Evolutionary conservation across 768 basidiomycete genomes (phyloP).

Genomic region (Boletus rubroflammeus): DNA sequence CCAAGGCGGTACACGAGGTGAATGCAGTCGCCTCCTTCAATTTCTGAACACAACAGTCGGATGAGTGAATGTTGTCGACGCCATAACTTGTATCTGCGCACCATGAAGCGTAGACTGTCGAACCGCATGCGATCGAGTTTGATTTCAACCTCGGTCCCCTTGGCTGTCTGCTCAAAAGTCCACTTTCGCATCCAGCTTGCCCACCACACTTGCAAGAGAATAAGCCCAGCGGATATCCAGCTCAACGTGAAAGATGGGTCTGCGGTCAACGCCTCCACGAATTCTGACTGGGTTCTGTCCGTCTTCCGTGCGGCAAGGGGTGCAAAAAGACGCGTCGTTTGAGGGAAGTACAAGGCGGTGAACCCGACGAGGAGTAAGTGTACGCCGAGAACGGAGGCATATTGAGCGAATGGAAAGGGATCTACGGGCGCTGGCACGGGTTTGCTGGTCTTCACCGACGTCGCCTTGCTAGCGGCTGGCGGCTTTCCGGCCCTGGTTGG

Average conservation of each 20-base stretch:
- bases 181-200: constrained; percentile 60
- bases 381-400: constrained; percentile 65
- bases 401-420: constrained; percentile 51
- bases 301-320: constrained; percentile 32
- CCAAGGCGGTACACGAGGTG: constrained; percentile 47
- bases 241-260: constrained; percentile 55
- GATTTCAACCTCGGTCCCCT: constrained; percentile 42
- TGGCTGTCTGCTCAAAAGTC: constrained; percentile 43
- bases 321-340: constrained; percentile 44
- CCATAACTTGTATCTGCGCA: constrained; percentile 27
- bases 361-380: constrained; percentile 65
- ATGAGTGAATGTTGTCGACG: constrained; percentile 1
- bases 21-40: constrained; percentile 48
- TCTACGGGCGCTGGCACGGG: neutral
- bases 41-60: constrained; percentile 37
- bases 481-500: neutral
- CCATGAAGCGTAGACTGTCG: constrained; percentile 37
- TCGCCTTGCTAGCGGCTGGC: constrained; percentile 1
- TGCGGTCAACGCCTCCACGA: constrained; percentile 62
- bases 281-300: constrained; percentile 69
- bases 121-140: constrained; percentile 40
- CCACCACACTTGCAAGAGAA: constrained; percentile 67
- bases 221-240: constrained; percentile 54
- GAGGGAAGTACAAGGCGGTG: constrained; percentile 68
- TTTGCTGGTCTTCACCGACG: neutral